Evolutionary conservation across 768 basidiomycete species (phyloP).

Genomic region (Sporobolomyces pararoseus): DNA sequence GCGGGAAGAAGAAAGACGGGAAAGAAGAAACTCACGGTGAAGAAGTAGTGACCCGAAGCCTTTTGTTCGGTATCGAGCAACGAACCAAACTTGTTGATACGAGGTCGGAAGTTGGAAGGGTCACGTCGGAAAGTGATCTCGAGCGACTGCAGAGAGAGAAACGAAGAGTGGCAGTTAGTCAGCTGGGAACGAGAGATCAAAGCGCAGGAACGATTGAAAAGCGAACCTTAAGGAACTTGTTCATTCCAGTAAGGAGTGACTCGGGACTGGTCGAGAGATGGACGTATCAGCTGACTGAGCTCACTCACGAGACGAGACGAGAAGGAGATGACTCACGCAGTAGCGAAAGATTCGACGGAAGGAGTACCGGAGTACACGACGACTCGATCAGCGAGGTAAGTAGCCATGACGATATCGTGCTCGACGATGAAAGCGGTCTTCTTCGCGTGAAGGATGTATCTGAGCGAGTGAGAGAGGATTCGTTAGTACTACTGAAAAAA

Average conservation of each 20-base stretch:
- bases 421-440: constrained; percentile 98
- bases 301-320: not conserved
- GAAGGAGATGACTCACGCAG: constrained; percentile 62
- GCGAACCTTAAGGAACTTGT: constrained; percentile 73
- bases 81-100: constrained; percentile 54
- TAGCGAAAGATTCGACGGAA: constrained; percentile 80
- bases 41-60: constrained; percentile 30
- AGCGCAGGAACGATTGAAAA: not conserved
- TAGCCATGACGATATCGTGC: constrained; percentile 99
- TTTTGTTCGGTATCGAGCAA: constrained; percentile 49
- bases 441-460: constrained; percentile 91
- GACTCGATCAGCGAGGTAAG: constrained; percentile 95
- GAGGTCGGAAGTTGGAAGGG: constrained; percentile 56
- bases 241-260: constrained; percentile 92
- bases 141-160: constrained; percentile 56
- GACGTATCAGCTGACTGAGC: not conserved
- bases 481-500: no score
- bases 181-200: not conserved
- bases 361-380: constrained; percentile 73
- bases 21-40: constrained; percentile 12
- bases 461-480: constrained; percentile 45
- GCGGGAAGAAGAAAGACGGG: no score
- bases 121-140: constrained; percentile 98
- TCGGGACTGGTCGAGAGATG: constrained; percentile 63
- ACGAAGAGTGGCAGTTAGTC: not conserved